A percentile compares a stretch with the other conserved stretches of the same genome.
Conservation (phyloP, 176 grass and related monocot genomes). For the Elymus sibiricus region DNA sequence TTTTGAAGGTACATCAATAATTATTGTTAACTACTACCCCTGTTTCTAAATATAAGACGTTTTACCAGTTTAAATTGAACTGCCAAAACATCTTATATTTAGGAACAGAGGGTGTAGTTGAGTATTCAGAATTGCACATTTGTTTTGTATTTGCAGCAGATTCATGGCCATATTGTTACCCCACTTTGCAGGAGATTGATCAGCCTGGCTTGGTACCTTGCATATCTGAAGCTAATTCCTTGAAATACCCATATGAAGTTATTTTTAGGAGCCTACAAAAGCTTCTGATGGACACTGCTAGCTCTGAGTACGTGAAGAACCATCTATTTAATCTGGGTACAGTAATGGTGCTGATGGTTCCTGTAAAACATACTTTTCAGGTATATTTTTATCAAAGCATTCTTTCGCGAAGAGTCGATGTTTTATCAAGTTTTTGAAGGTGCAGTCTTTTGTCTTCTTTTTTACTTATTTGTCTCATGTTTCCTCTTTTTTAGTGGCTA, state of each 20-base stretch:
- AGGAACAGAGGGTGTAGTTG: neutral
- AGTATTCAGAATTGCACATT: neutral
- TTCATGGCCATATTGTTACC: constrained; percentile 9
- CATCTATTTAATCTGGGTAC: neutral
- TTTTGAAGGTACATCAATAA: constrained; percentile 67
- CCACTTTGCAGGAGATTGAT: constrained; percentile 68
- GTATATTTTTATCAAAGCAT: constrained; percentile 76
- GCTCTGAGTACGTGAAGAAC: constrained; percentile 58
- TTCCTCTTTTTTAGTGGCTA: constrained; percentile 7
- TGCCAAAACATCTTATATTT: too few relatives aligned
- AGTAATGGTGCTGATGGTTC: constrained; percentile 17
- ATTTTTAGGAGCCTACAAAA: constrained; percentile 92
- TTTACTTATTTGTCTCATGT: neutral
- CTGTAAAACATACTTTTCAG: constrained; percentile 40
- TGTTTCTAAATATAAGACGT: too few relatives aligned
- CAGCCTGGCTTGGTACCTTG: constrained; percentile 74
- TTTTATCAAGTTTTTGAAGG: constrained; percentile 85
- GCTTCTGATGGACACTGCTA: constrained; percentile 92
- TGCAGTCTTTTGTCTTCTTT: constrained; percentile 7
- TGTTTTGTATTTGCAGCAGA: neutral
- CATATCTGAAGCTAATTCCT: constrained; percentile 70
- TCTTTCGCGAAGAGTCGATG: constrained; percentile 70
- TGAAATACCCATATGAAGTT: constrained; percentile 76
- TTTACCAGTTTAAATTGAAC: too few relatives aligned
- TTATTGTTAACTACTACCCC: neutral